Evolutionary conservation across 2,329 filamentous ascomycete species (phyloP).

Genomic region (Sarocladium oryzae): DNA sequence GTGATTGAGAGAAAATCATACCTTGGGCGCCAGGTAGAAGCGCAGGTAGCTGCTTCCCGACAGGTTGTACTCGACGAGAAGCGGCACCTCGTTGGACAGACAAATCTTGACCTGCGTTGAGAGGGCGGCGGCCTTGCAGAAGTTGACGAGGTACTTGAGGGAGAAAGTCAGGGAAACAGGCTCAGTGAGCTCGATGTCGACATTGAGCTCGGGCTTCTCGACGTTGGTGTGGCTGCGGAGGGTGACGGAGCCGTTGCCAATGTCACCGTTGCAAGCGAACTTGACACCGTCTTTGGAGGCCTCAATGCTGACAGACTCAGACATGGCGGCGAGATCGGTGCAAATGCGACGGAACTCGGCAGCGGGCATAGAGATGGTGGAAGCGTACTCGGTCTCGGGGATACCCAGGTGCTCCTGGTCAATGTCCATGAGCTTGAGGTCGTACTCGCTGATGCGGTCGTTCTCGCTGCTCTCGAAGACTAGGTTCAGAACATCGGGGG

Average conservation of each 20-base stretch:
- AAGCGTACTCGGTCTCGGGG: constrained; percentile 96
- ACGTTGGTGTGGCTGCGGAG: constrained; percentile 83
- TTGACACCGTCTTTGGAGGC: constrained; percentile 96
- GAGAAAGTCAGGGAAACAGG: constrained; percentile 94
- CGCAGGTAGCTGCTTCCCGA: constrained; percentile 80
- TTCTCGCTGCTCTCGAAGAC: constrained; percentile 85
- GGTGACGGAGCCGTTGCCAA: constrained; percentile 89
- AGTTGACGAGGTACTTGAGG: constrained; percentile 98
- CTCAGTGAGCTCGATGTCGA: constrained; percentile 86
- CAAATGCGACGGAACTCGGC: constrained; percentile 92
- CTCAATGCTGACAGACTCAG: constrained; percentile 97
- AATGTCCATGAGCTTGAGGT: constrained; percentile 99
- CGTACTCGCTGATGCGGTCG: constrained; percentile 95
- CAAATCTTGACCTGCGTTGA: constrained; percentile 82
- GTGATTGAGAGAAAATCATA: constrained; percentile 32
- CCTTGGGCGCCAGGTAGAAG: constrained; percentile 98
- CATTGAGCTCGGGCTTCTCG: constrained; percentile 79
- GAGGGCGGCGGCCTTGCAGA: constrained; percentile 92
- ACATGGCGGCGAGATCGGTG: constrained; percentile 83
- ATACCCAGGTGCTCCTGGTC: constrained; percentile 99
- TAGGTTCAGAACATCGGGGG: constrained; percentile 90
- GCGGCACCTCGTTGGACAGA: constrained; percentile 91
- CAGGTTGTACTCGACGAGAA: constrained; percentile 87
- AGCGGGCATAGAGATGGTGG: constrained; percentile 83
- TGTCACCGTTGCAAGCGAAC: constrained; percentile 89